phyloP scores from a whole-genome alignment of 2,329 filamentous ascomycete species.

The Allantophomopsis lycopodina region DNA sequence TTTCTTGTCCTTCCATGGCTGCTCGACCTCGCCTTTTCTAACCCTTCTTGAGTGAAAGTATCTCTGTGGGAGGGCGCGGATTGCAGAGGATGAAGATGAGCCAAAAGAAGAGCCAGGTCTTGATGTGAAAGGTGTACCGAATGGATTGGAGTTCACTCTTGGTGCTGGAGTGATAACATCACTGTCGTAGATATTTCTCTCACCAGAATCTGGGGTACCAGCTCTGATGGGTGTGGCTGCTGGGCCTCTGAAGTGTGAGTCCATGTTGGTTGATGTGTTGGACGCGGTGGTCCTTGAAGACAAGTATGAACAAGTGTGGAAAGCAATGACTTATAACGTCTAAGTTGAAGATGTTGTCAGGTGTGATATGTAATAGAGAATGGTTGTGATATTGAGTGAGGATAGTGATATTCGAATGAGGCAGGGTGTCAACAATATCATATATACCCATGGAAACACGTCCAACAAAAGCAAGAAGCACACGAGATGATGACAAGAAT shows the following conservation, averaged over 20 bases:
- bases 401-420: too few relatives aligned
- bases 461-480: too few relatives aligned
- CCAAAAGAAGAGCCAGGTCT: conserved; percentile 26
- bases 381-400: too few relatives aligned
- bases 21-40: conserved; percentile 58
- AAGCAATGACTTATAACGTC: too few relatives aligned
- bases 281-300: too few relatives aligned
- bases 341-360: too few relatives aligned
- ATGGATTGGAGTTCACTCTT: conserved; percentile 10
- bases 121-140: conserved; percentile 23
- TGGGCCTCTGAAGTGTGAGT: conserved; percentile 4
- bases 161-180: conserved; percentile 15
- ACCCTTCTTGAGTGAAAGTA: conserved; percentile 66
- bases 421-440: too few relatives aligned
- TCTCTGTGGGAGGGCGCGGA: conserved; percentile 11
- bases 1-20: conserved; percentile 62
- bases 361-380: too few relatives aligned
- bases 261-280: too few relatives aligned
- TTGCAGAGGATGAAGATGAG: conserved; percentile 20
- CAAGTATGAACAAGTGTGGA: too few relatives aligned
- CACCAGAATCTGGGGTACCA: conserved; percentile 19
- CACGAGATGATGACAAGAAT: too few relatives aligned
- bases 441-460: too few relatives aligned
- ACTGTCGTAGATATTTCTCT: not conserved
- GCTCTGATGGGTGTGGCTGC: conserved; percentile 20